Evolutionary conservation across 1,139 yeast species (phyloP).

Genomic region (Spathaspora sp.): DNA sequence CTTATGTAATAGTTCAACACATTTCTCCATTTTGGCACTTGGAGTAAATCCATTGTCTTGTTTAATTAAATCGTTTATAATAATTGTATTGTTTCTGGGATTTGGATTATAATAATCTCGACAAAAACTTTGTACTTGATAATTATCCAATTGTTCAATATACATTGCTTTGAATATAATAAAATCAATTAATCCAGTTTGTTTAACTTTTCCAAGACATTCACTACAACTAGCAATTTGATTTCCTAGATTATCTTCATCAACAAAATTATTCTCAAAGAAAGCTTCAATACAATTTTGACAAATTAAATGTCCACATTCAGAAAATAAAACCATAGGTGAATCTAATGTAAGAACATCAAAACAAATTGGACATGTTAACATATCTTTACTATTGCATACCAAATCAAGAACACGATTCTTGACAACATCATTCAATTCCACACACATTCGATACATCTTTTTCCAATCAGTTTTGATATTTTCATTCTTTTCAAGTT

Average conservation of each 20-base stretch:
- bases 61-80: constrained; percentile 27
- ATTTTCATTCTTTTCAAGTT: constrained; percentile 9
- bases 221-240: constrained; percentile 52
- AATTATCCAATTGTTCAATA: constrained; percentile 20
- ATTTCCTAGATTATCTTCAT: constrained; percentile 34
- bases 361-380: constrained; percentile 68
- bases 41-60: constrained; percentile 35
- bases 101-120: constrained; percentile 8
- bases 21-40: constrained; percentile 57
- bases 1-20: constrained; percentile 44
- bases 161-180: constrained; percentile 50
- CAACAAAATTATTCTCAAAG: constrained; percentile 40
- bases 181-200: constrained; percentile 47
- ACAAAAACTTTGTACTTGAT: constrained; percentile 11
- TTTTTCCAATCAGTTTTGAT: constrained; percentile 22
- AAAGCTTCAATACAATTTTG: constrained; percentile 56
- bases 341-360: constrained; percentile 54
- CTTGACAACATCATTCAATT: constrained; percentile 3
- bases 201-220: constrained; percentile 44
- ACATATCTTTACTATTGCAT: constrained; percentile 22
- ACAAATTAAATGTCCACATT: constrained; percentile 74
- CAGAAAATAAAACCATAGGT: constrained; percentile 46
- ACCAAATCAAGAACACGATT: constrained; percentile 6
- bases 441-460: constrained; percentile 17
- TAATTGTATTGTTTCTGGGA: constrained; percentile 15